Evolutionary conservation across 305 asterid genomes (phyloP).

Genomic region (Fraxinus sp.): DNA sequence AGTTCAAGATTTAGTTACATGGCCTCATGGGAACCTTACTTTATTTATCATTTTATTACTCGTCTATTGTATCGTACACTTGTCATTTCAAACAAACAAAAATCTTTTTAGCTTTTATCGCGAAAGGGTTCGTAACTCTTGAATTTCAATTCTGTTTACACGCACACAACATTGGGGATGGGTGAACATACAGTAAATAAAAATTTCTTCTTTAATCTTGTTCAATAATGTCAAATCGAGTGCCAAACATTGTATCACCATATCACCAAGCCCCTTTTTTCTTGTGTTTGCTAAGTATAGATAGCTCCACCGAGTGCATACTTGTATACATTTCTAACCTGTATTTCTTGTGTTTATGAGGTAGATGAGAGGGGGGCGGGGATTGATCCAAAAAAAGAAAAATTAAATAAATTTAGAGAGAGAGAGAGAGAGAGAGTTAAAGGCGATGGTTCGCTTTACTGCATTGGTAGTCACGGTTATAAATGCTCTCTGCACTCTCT

Average conservation of each 20-base stretch:
- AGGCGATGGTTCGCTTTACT: constrained; percentile 34
- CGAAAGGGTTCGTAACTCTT: neutral
- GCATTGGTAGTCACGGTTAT: constrained; percentile 39
- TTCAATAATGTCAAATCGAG: neutral
- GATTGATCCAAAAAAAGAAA: neutral
- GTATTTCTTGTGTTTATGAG: neutral
- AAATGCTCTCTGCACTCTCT: constrained; percentile 27
- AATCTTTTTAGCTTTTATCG: neutral
- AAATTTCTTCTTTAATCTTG: neutral
- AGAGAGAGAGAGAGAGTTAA: constrained; percentile 18
- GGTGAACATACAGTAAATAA: neutral
- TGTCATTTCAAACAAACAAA: too few relatives aligned
- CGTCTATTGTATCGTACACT: neutral
- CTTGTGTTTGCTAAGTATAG: neutral
- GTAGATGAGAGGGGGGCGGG: neutral
- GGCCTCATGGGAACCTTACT: neutral
- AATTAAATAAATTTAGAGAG: too few relatives aligned
- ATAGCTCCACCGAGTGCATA: neutral
- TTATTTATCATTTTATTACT: neutral
- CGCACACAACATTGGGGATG: neutral
- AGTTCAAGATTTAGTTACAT: neutral
- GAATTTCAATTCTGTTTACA: neutral
- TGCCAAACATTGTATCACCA: neutral
- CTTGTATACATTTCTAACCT: neutral
- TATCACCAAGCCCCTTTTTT: too few relatives aligned